Base-by-base conservation (phyloP, 805 yeast genomes). In the Candida ipomoeae region DNA sequence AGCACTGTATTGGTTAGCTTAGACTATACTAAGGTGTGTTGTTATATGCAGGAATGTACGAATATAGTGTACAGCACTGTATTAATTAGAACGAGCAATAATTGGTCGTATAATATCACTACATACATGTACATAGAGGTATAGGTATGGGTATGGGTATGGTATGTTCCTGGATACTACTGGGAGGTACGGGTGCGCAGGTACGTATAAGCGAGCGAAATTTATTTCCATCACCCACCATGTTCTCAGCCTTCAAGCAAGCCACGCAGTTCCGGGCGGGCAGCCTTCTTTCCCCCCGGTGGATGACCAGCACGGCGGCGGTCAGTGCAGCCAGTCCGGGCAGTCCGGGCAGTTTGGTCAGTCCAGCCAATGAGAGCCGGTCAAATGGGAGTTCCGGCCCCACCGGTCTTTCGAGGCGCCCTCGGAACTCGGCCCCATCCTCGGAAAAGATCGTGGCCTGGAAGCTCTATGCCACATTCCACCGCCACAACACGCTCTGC, bases 401-500 rank as follows among this genome's bases (percentile, higher is more conserved):
- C 5, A 3, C 5, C 11, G 4, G 11, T 8, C 11, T 26, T 1
- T 10, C 29, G 0, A 26, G 29, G 11, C 3, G 5, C 13, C 29
- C 11, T 8, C 11, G 5, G 11, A 26, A 1, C 11, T 26, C 29
- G 32, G 3, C 42, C 2, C n/a, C 38, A 2, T 31, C 31, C 6
- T 61, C 58, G 44, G 66, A 67, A 54, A 57, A 69, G 66, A 61
- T 70, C 21, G 84, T 85, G 26, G 82, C 83, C 61, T 85, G 89
- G 73, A 82, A 87, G 48, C 66, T 92, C 49, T 87, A 87, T 68
- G 89, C 89, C 52, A 71, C 75, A 31, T 91, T 90, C 70, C 81
- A 85, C 49, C 83, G 83, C 63, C 92, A 91, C 72, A 91, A 91
- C 73, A 87, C 96, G 2, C 82, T 84, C 60, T 71, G 87, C 53